Conservation (phyloP, 768 basidiomycete genomes). For the Flagelloscypha sp. region DNA sequence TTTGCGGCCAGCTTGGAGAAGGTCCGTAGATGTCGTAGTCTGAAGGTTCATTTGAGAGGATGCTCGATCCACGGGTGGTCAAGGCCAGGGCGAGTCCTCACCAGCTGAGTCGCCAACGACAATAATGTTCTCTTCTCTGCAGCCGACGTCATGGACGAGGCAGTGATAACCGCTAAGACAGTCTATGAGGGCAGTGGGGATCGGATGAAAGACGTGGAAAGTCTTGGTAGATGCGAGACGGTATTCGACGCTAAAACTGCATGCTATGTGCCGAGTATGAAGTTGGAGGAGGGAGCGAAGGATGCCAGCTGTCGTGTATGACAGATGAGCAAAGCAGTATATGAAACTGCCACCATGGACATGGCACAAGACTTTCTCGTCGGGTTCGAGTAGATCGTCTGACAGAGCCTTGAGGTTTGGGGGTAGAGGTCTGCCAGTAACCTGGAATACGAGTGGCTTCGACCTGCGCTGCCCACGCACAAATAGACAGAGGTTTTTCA, state of each 20-base stretch:
- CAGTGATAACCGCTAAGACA: conserved; percentile 36
- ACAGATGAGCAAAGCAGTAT: conserved; percentile 19
- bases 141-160: conserved; percentile 29
- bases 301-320: conserved; percentile 13
- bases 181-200: conserved; percentile 42
- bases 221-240: conserved; percentile 25
- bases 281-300: too few relatives aligned
- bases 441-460: conserved; percentile 20
- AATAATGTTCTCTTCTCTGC: conserved; percentile 29
- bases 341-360: conserved; percentile 22
- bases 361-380: conserved; percentile 23
- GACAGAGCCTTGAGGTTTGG: conserved; percentile 8
- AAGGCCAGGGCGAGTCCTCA: too few relatives aligned
- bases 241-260: conserved; percentile 34
- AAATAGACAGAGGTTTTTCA: too few relatives aligned
- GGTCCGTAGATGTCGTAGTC: too few relatives aligned
- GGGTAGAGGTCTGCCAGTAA: conserved; percentile 19
- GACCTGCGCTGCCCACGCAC: conserved; percentile 20
- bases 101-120: conserved; percentile 43
- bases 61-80: too few relatives aligned
- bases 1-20: too few relatives aligned
- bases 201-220: conserved; percentile 21
- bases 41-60: too few relatives aligned
- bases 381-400: conserved; percentile 14
- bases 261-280: too few relatives aligned